Base-by-base conservation (phyloP, 352 stramenopile genomes). In the Pythium aristosporum region DNA sequence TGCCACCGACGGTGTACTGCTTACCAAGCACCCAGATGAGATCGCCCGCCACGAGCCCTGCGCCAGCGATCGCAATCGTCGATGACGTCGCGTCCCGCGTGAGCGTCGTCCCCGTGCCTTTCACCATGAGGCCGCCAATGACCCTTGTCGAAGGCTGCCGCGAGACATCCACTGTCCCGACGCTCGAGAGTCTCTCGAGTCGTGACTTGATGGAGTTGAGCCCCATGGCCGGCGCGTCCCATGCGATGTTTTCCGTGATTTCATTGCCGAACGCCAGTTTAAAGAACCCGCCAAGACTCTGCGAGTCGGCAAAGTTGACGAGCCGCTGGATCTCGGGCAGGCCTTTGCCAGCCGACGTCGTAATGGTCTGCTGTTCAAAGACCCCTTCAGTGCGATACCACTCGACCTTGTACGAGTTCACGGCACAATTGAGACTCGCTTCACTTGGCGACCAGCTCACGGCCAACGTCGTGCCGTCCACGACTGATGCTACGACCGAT, bases 371-470 rank as follows among this genome's bases (percentile, higher is more conserved):
- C 25, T 90, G 67, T 58, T 91, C 81, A 21, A 65, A 73, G 0
- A 56, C 66, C 12, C 81, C 83, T 67, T 87, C 74, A 1, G 69
- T 57, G 5, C 79, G 82, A 68, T 85, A 94, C 83, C 85, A 92
- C 63, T 94, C 85, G 16, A 92, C 57, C 34, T 79, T 85, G 69
- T 94, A 91, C 36, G 79, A 77, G 67, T 89, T 80, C 2, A 91
- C 69, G 20, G 70, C 61, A 36, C 82, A 91, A 2, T 58, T 68
- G 15, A 65, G 68, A 34, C 68, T 65, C 1, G 63, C 54, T 4
- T 68, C 57, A 49, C 67, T 84, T 2, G 73, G 44, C 15, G 52
- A 71, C 82, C 85, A 93, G 2, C 65, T 66, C 8, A 91, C 77
- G 34, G 68, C 63, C 0, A 93, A 53, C 0, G 79, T 80, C 11